Conservation (phyloP, 805 yeast genomes). For the Metschnikowia peoriensis region DNA sequence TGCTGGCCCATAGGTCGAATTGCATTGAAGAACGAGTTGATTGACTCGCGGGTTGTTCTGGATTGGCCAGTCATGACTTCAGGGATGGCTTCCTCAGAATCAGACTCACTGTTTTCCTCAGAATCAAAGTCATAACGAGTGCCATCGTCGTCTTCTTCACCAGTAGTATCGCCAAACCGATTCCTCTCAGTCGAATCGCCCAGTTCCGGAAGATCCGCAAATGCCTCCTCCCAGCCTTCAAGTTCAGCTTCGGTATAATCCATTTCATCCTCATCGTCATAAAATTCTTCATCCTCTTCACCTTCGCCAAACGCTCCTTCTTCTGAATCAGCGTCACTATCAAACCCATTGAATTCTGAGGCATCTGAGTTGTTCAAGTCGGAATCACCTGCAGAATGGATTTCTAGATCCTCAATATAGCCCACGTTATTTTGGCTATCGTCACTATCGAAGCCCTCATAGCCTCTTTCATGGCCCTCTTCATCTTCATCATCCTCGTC, state of each 20-base stretch:
- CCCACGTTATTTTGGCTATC: conserved; percentile 34
- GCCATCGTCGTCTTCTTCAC: conserved; percentile 17
- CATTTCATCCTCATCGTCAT: conserved; percentile 30
- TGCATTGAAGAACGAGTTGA: conserved; percentile 27
- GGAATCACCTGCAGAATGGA: conserved; percentile 29
- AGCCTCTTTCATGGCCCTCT: conserved; percentile 12
- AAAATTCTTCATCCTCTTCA: conserved; percentile 40
- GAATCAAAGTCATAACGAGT: conserved; percentile 17
- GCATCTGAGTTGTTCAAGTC: conserved; percentile 34
- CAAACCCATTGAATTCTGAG: conserved; percentile 24
- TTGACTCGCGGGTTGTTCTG: conserved; percentile 21
- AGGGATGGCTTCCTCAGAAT: conserved; percentile 10
- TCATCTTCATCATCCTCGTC: conserved; percentile 12
- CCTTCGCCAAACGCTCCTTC: conserved; percentile 35
- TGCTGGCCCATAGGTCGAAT: conserved; percentile 24
- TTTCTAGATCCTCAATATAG: conserved; percentile 33
- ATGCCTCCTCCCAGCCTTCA: conserved; percentile 42
- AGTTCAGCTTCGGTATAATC: conserved; percentile 37
- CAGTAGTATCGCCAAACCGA: conserved; percentile 15
- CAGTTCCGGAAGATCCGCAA: conserved; percentile 27
- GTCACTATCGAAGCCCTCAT: conserved; percentile 23
- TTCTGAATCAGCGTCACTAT: conserved; percentile 22
- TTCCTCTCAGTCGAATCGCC: conserved; percentile 4
- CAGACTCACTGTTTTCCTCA: conserved; percentile 16
- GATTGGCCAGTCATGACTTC: conserved; percentile 12